Evolutionary conservation across 2,329 filamentous ascomycete species (phyloP).

Genomic region (Aspergillus caelatus): DNA sequence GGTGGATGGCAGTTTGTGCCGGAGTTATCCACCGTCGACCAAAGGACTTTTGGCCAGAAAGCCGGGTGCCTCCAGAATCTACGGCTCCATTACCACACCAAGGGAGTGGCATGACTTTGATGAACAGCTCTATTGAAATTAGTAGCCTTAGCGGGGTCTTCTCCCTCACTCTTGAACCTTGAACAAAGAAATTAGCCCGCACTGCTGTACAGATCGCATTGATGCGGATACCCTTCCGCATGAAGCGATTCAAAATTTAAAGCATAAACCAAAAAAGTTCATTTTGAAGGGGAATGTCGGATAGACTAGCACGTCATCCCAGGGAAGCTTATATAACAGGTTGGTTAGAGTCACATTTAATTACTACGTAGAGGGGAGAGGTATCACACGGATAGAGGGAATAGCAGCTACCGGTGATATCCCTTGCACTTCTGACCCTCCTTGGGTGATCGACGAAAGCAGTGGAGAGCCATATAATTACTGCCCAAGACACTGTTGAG

Average conservation of each 20-base stretch:
- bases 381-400: not conserved
- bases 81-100: too few species aligned
- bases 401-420: not conserved
- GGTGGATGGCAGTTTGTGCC: not conserved
- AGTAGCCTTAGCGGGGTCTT: too few species aligned
- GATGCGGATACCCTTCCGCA: not conserved
- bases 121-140: too few species aligned
- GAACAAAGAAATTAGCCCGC: not conserved
- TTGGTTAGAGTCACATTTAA: not conserved
- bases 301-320: too few species aligned
- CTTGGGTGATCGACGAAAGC: slow-evolving; percentile 36
- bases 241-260: not conserved
- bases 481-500: slow-evolving; percentile 47
- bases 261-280: not conserved
- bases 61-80: too few species aligned
- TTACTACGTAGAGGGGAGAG: not conserved
- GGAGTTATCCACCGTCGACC: not conserved
- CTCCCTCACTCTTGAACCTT: not conserved
- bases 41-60: not conserved
- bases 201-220: not conserved
- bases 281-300: not conserved
- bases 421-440: not conserved
- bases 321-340: too few species aligned
- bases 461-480: slow-evolving; percentile 44
- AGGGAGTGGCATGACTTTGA: too few species aligned